Conservation (phyloP, 2,329 filamentous ascomycete species). For the Aspergillus novoparasiticus region DNA sequence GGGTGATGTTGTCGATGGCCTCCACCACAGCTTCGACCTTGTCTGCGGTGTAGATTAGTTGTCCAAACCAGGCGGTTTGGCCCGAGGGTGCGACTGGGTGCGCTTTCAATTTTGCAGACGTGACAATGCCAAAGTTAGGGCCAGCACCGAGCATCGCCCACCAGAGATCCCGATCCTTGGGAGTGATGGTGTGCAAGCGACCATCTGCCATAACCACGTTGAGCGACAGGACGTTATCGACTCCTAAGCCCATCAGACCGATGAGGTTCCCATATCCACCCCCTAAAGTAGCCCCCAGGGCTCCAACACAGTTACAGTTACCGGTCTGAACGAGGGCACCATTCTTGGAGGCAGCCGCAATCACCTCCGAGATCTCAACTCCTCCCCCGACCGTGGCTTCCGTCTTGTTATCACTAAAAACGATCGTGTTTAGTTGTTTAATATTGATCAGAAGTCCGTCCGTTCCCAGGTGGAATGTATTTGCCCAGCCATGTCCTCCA, state of each 20-base stretch:
- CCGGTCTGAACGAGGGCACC: conserved; percentile 3
- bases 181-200: neutral
- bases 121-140: conserved; percentile 11
- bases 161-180: conserved; percentile 8
- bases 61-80: neutral
- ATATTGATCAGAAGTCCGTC: neutral
- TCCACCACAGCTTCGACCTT: neutral
- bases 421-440: neutral
- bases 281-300: neutral
- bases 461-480: neutral
- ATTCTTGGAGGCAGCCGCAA: neutral
- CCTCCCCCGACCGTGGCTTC: conserved; percentile 6
- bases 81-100: neutral
- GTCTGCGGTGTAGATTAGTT: neutral
- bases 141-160: conserved; percentile 12
- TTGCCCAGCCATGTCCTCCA: conserved; percentile 7
- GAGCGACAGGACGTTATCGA: conserved; percentile 7
- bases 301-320: conserved; percentile 3
- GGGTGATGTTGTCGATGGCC: neutral
- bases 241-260: neutral
- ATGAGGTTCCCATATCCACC: neutral
- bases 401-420: neutral
- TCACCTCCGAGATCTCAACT: neutral
- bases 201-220: conserved; percentile 9
- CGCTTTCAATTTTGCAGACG: conserved; percentile 8